Percentiles rank a stretch among this genome's conserved stretches.
Conservation (phyloP, 2,329 filamentous ascomycete genomes). For the Fusarium oxysporum region DNA sequence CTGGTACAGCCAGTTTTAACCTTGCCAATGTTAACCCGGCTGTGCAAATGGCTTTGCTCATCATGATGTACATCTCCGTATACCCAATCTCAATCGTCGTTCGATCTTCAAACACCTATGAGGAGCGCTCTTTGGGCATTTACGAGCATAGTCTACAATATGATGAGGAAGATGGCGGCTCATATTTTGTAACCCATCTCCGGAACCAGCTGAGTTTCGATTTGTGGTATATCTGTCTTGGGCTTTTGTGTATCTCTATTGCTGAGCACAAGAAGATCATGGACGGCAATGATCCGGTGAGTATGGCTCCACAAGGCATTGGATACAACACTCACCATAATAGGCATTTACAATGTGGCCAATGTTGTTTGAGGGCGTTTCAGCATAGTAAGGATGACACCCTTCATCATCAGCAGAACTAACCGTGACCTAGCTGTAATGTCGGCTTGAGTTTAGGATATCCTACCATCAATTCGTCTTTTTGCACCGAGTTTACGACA, state of each 20-base stretch:
- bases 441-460: slow-evolving; percentile 53
- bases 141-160: slow-evolving; percentile 54
- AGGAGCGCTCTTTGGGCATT: slow-evolving; percentile 70
- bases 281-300: slow-evolving; percentile 42
- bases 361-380: slow-evolving; percentile 51
- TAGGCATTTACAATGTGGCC: slow-evolving; percentile 49
- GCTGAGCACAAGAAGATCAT: slow-evolving; percentile 45
- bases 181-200: slow-evolving; percentile 51
- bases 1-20: slow-evolving; percentile 62
- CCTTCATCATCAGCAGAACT: not conserved
- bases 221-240: slow-evolving; percentile 56
- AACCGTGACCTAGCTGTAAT: slow-evolving; percentile 46
- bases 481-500: slow-evolving; percentile 47
- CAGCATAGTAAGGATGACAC: slow-evolving; percentile 47
- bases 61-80: slow-evolving; percentile 75
- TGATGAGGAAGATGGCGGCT: slow-evolving; percentile 45
- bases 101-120: slow-evolving; percentile 70
- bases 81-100: slow-evolving; percentile 72
- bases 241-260: slow-evolving; percentile 52
- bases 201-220: slow-evolving; percentile 56
- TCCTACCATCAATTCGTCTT: slow-evolving; percentile 46
- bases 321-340: not conserved
- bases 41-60: slow-evolving; percentile 68
- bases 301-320: not conserved
- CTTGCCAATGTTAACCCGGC: slow-evolving; percentile 63